Base-by-base conservation (phyloP, 768 basidiomycete genomes). In the Chalciporus sphaerocephalus region DNA sequence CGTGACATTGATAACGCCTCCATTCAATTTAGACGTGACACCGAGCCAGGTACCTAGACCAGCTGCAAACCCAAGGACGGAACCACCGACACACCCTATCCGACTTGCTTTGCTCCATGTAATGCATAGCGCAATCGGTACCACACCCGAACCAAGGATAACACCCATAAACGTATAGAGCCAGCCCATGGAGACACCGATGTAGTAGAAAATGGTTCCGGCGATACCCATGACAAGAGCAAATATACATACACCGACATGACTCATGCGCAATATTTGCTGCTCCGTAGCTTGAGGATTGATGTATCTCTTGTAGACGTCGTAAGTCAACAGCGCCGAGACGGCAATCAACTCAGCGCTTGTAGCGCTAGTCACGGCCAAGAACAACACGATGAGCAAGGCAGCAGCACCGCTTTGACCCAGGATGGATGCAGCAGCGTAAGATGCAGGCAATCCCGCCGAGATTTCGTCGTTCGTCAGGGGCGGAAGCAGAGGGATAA, bases 181-280 rank as follows among this genome's bases (percentile, higher is more conserved):
- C 89, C 91, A 94, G 17, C 92, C 92, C 86, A 94, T 86, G 20
- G 86, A 89, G 21, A 94, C 83, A 6, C 92, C 92, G 52, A 93
- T 91, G 62, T 87, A 92, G 67, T 72, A 90, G 73, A 95, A 95
- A 41, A 91, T 85, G 23, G 87, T 64, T 0, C 91, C 91, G 0
- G 86, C 83, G n/a, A 92, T 55, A 17, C 82, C 91, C 77, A 91
- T 92, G 27, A 87, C 72, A 32, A 92, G 54, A 0, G 85, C 87
- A 56, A 85, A 90, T 21, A 78, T 61, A 0, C 70, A 10, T 44
- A 80, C 86, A 70, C 80, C 83, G 5, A 65, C 62, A 56, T 92
- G 90, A 20, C 83, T 85, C 50, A 88, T 73, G 3, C 70, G 70
- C 44, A 92, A 57, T 27, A 90, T 77, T 62, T 90, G 85, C 5